Conservation (phyloP, 768 basidiomycete genomes). For the Hebeloma cylindrosporum region DNA sequence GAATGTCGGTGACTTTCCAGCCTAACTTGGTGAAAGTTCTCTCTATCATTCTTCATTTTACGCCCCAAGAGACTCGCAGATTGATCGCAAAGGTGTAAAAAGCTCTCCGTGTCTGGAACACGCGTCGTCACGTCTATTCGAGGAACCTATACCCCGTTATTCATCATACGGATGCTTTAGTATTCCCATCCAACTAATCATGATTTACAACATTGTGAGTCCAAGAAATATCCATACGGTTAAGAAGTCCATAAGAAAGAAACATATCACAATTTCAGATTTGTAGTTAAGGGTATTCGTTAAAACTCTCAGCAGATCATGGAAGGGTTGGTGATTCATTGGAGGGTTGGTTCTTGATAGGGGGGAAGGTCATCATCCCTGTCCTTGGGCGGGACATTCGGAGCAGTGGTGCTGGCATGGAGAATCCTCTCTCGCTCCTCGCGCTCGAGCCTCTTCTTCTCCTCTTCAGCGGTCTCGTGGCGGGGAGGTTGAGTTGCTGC, state of each 20-base stretch:
- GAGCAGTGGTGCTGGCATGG: slow-evolving; percentile 20
- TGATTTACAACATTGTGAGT: too few relatives aligned
- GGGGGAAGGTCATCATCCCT: slow-evolving; percentile 50
- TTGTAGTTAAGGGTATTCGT: background rate
- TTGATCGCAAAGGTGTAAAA: slow-evolving; percentile 80
- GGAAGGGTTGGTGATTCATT: slow-evolving; percentile 6
- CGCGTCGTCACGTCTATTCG: background rate
- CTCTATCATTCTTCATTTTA: slow-evolving; percentile 91
- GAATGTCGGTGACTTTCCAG: slow-evolving; percentile 37
- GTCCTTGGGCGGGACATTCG: slow-evolving; percentile 21
- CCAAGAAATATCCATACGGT: too few relatives aligned
- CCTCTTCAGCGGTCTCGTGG: slow-evolving; percentile 58
- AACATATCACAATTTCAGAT: background rate
- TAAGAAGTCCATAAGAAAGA: too few relatives aligned
- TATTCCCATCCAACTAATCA: too few relatives aligned
- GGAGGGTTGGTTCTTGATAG: slow-evolving; percentile 39
- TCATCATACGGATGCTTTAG: too few relatives aligned
- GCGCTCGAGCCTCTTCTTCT: slow-evolving; percentile 58
- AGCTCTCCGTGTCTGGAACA: background rate
- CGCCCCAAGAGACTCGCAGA: slow-evolving; percentile 85
- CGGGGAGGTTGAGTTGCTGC: slow-evolving; percentile 12
- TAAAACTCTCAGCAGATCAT: background rate
- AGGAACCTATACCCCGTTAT: slow-evolving; percentile 2
- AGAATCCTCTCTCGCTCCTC: slow-evolving; percentile 64
- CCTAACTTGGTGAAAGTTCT: slow-evolving; percentile 89